A percentile compares a stretch with the other conserved stretches of the same genome.
Conservation (phyloP, 345 rosid genomes). For the Isatis tinctoria region DNA sequence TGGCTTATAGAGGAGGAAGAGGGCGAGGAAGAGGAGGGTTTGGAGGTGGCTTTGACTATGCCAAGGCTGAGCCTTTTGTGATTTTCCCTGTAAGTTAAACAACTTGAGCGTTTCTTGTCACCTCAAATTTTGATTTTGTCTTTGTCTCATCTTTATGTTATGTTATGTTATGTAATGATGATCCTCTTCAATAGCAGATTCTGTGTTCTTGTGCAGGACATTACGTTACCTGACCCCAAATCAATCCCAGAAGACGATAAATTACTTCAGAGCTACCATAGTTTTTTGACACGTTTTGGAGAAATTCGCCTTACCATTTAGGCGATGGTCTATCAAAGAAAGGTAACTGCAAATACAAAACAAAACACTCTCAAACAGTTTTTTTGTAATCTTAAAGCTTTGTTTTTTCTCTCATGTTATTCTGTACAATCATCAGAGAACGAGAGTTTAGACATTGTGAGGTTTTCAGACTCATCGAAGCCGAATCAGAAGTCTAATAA, state of each 20-base stretch:
- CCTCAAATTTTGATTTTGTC: not conserved
- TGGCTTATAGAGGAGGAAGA: slow-evolving; percentile 45
- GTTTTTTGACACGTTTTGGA: slow-evolving; percentile 16
- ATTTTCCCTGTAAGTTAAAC: slow-evolving; percentile 47
- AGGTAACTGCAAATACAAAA: not conserved
- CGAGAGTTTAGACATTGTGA: slow-evolving; percentile 28
- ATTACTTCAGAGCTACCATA: not conserved
- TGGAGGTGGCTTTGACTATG: slow-evolving; percentile 22
- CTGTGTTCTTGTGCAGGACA: slow-evolving; percentile 1
- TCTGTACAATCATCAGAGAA: not conserved
- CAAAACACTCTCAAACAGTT: not conserved
- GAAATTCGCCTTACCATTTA: slow-evolving; percentile 20
- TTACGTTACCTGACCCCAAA: slow-evolving; percentile 18
- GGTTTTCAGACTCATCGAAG: slow-evolving; percentile 20
- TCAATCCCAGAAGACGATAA: not conserved
- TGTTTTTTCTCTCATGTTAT: not conserved
- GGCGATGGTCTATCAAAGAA: slow-evolving; percentile 20
- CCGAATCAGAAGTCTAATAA: slow-evolving; percentile 17
- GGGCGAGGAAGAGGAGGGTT: slow-evolving; percentile 36
- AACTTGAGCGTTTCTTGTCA: not conserved
- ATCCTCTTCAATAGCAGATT: not conserved
- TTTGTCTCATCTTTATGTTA: not conserved
- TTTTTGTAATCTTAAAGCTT: not conserved
- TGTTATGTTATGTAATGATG: not conserved
- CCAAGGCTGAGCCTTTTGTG: slow-evolving; percentile 43